Conservation (phyloP, 495 filamentous ascomycete species). For the Penicillium malachiteum region DNA sequence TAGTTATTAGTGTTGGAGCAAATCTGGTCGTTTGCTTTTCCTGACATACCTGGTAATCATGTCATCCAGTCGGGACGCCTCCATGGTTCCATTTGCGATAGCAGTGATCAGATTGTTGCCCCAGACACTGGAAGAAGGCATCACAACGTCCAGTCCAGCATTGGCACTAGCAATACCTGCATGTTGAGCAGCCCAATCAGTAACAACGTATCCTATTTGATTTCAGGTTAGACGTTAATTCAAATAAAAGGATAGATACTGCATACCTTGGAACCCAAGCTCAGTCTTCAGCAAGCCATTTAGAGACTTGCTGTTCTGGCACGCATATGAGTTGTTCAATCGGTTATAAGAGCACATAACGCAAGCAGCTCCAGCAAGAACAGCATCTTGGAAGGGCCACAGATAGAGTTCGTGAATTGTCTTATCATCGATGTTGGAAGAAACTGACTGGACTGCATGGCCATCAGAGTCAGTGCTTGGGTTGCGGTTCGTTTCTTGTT, state of each 20-base stretch:
- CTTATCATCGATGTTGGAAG: constrained; percentile 63
- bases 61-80: constrained; percentile 49
- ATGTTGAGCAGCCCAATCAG: constrained; percentile 60
- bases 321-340: constrained; percentile 63
- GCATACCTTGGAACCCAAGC: constrained; percentile 48
- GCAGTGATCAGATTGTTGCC: constrained; percentile 35
- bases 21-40: neutral
- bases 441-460: constrained; percentile 41
- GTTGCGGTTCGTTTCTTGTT: constrained; percentile 57
- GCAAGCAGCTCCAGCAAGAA: constrained; percentile 49
- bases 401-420: constrained; percentile 72
- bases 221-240: neutral
- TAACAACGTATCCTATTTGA: constrained; percentile 39
- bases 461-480: constrained; percentile 11
- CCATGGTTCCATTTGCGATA: constrained; percentile 48
- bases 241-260: neutral
- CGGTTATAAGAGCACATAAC: constrained; percentile 61
- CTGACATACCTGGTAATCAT: constrained; percentile 45
- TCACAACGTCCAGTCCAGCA: constrained; percentile 59
- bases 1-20: neutral
- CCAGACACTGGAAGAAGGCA: constrained; percentile 46
- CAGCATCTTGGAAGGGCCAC: constrained; percentile 64
- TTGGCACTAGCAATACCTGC: constrained; percentile 49
- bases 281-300: constrained; percentile 59
- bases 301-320: constrained; percentile 59